Base-by-base conservation (phyloP, 257 asterid genomes). In the Penstemon eatonii region DNA sequence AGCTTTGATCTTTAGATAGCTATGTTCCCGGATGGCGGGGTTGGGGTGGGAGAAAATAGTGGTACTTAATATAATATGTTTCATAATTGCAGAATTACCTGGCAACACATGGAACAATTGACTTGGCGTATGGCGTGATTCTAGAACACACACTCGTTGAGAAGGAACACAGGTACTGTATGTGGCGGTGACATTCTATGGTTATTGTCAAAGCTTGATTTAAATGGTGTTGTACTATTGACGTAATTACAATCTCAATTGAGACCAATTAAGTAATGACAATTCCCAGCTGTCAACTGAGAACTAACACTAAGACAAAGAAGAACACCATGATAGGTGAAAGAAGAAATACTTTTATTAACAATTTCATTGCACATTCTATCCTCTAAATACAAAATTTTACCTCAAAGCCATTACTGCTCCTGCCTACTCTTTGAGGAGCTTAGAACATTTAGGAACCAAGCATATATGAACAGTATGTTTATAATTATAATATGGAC, bases 61-160 rank as follows among this genome's bases (percentile, higher is more conserved):
- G 18, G 39, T 15, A 15, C 18, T 15, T 15, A 0, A 15, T 15
- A 15, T 15, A 15, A 15, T 15, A 15, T 15, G 18, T 15, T 60
- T 76, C 58, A 67, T 62, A 59, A 68, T 82, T 69, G 73, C 88
- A 94, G 99, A 98, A 94, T 76, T 94, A 94, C 76, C 69, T 94
- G 82, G 96, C 97, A 64, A 61, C 88, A 68, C 80, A 69, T 72
- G 75, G 86, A 60, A 88, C 99, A 53, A 71, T 81, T 66, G 99
- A 94, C 79, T 78, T 89, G 86, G 96, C 96, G 19, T 94, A 94
- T 85, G 91, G 86, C 47, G 91, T 91, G 86, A 89, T 94, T 71
- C 82, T 94, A 75, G 99, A 94, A 61, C 98, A 94, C 85, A 94
- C 99, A 45, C 91, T 94, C 41, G 96, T 96, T 39, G 99, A 94